phyloP scores from a whole-genome alignment of 2,329 filamentous ascomycete genomes.

The Aspergillus candidus region DNA sequence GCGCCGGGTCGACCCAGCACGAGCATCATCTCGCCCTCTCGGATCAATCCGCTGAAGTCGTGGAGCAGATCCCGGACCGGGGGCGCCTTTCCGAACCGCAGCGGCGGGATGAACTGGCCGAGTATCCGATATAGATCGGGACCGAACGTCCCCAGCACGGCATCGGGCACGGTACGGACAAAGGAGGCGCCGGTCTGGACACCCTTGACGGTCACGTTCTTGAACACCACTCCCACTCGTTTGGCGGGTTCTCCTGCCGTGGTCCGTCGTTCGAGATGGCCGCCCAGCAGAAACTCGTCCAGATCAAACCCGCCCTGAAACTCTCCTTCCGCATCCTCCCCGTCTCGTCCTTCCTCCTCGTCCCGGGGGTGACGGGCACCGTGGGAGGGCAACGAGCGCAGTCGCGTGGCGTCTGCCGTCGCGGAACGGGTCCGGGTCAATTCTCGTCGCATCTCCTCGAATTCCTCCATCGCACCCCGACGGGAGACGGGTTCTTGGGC shows the following conservation, averaged over 20 bases:
- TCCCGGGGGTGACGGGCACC: constrained; percentile 26
- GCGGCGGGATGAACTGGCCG: constrained; percentile 47
- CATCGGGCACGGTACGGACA: constrained; percentile 66
- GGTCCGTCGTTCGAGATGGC: constrained; percentile 67
- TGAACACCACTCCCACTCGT: constrained; percentile 71
- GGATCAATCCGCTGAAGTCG: constrained; percentile 62
- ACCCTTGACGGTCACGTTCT: constrained; percentile 68
- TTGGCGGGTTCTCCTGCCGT: constrained; percentile 61
- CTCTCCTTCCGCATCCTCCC: constrained; percentile 12
- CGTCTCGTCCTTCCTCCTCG: constrained; percentile 16
- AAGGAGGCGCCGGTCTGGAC: constrained; percentile 60
- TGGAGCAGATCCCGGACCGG: constrained; percentile 54
- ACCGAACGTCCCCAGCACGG: constrained; percentile 71
- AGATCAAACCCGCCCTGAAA: constrained; percentile 55
- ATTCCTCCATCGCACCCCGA: constrained; percentile 53
- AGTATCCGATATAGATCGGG: constrained; percentile 68
- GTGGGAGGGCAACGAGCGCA: constrained; percentile 18
- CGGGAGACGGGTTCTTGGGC: constrained; percentile 50
- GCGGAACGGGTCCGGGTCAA: constrained; percentile 41
- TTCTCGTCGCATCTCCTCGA: constrained; percentile 51
- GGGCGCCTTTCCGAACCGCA: constrained; percentile 44
- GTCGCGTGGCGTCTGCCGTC: constrained; percentile 21
- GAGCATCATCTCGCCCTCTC: constrained; percentile 66
- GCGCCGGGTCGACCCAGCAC: constrained; percentile 67
- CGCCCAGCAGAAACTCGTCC: constrained; percentile 64